phyloP scores from a whole-genome alignment of 2,329 filamentous ascomycete species.

The Zymoseptoria pseudotritici region DNA sequence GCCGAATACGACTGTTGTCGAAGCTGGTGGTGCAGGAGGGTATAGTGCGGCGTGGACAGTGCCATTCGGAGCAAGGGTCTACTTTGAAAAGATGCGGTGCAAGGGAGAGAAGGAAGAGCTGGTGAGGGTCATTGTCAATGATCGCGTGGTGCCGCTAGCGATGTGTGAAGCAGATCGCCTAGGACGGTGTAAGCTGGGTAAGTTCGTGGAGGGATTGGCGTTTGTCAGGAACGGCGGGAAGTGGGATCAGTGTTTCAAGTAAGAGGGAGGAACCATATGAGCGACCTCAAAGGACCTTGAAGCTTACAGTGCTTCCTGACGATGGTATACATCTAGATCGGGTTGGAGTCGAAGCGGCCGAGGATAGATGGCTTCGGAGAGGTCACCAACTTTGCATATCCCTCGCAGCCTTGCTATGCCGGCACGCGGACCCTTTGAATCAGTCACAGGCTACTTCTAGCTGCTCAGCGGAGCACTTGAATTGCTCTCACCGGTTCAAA shows the following conservation, averaged over 20 bases:
- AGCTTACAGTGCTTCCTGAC: not conserved
- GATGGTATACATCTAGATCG: not conserved
- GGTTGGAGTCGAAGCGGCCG: not conserved
- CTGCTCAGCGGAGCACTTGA: not conserved
- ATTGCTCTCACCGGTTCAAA: not conserved
- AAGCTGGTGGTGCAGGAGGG: conserved; percentile 51
- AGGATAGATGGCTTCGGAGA: not conserved
- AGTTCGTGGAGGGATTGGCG: conserved; percentile 65
- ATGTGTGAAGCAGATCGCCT: conserved; percentile 62
- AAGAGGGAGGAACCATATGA: not conserved
- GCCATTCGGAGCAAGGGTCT: conserved; percentile 72
- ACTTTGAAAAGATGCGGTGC: conserved; percentile 82
- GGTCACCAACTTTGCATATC: not conserved
- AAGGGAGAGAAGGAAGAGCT: conserved; percentile 53
- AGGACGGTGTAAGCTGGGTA: conserved; percentile 62
- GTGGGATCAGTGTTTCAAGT: conserved; percentile 57
- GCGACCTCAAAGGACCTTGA: not conserved
- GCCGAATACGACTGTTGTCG: conserved; percentile 39
- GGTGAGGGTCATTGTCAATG: conserved; percentile 76
- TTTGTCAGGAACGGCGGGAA: conserved; percentile 66
- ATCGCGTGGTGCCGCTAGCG: conserved; percentile 65
- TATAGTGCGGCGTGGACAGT: conserved; percentile 73
- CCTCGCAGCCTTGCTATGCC: not conserved
- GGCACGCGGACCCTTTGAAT: not conserved
- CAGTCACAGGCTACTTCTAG: not conserved